Conservation (phyloP, 2,329 filamentous ascomycete genomes). For the Pseudofabraea citricarpa region DNA sequence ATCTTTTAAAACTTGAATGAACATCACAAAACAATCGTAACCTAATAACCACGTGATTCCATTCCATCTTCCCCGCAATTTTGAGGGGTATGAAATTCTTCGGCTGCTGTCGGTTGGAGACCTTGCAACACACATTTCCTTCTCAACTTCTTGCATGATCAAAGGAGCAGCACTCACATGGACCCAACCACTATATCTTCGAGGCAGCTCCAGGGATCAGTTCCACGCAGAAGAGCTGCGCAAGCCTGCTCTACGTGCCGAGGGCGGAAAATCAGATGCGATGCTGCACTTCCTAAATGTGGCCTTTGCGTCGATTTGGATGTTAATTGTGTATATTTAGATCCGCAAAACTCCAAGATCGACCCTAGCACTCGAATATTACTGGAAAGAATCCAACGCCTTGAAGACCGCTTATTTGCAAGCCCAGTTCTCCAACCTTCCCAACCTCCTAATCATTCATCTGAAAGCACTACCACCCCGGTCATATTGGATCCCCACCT, state of each 20-base stretch:
- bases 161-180: too few relatives aligned
- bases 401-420: slow-evolving; percentile 23
- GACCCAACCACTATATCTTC: slow-evolving; percentile 1
- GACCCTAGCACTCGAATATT: slow-evolving; percentile 26
- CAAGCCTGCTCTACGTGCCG: slow-evolving; percentile 28
- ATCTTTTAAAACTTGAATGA: too few relatives aligned
- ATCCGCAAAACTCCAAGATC: slow-evolving; percentile 24
- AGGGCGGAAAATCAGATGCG: slow-evolving; percentile 27
- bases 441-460: background rate
- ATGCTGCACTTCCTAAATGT: slow-evolving; percentile 25
- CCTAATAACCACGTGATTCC: too few relatives aligned
- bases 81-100: too few relatives aligned
- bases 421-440: slow-evolving; percentile 4
- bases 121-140: too few relatives aligned
- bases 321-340: slow-evolving; percentile 27
- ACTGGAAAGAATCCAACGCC: slow-evolving; percentile 25
- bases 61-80: too few relatives aligned
- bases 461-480: too few relatives aligned
- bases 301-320: slow-evolving; percentile 23
- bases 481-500: background rate
- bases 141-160: too few relatives aligned
- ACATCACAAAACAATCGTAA: too few relatives aligned
- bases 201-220: slow-evolving; percentile 5
- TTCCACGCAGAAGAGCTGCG: slow-evolving; percentile 13
- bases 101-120: too few relatives aligned